phyloP scores from a whole-genome alignment of 2,329 filamentous ascomycete species.

The Colletotrichum plurivorum region DNA sequence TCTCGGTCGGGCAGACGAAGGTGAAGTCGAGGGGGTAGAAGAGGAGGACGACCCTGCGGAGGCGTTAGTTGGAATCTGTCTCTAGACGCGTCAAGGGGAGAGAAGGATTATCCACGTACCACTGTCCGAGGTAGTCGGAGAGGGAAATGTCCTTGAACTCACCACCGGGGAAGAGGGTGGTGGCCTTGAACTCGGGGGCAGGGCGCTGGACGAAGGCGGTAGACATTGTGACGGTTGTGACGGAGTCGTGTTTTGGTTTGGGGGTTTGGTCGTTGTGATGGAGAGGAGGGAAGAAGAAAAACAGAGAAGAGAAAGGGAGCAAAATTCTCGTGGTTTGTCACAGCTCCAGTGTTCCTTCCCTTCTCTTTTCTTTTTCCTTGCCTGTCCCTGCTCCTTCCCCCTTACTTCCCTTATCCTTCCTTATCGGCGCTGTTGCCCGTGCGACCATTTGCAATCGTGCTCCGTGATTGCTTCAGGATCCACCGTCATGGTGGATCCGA shows the following conservation, averaged over 20 bases:
- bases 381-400: background rate
- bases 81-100: conserved; percentile 61
- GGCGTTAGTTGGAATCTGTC: conserved; percentile 48
- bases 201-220: conserved; percentile 63
- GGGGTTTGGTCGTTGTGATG: conserved; percentile 12
- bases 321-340: conserved; percentile 27
- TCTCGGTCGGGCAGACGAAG: conserved; percentile 77
- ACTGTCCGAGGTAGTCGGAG: conserved; percentile 62
- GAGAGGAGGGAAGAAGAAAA: background rate
- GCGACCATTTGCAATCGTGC: conserved; percentile 4
- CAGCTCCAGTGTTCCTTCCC: background rate
- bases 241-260: background rate
- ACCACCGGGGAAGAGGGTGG: conserved; percentile 63
- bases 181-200: conserved; percentile 64
- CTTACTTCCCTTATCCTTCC: too few relatives aligned
- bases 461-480: too few relatives aligned
- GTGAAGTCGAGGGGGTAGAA: conserved; percentile 80
- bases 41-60: conserved; percentile 71
- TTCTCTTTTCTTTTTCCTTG: too few relatives aligned
- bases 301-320: background rate
- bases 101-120: conserved; percentile 60
- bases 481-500: conserved; percentile 17
- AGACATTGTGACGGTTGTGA: conserved; percentile 52
- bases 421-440: conserved; percentile 10
- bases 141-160: conserved; percentile 63